Conservation (phyloP, 495 filamentous ascomycete species). For the Penicillium pancosmium region DNA sequence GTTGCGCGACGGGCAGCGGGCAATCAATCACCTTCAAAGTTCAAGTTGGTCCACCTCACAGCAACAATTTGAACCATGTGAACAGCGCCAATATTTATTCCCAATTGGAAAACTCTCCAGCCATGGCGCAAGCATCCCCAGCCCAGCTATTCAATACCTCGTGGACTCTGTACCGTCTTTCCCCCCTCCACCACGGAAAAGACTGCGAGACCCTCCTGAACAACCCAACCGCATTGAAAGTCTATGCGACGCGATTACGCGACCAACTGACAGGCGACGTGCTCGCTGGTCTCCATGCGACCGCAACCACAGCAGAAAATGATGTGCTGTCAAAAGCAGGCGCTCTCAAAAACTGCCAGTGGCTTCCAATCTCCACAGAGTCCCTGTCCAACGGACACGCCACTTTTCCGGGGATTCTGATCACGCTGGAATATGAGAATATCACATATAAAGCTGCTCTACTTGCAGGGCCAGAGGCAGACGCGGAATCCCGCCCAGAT, state of each 20-base stretch:
- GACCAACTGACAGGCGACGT: conserved; percentile 56
- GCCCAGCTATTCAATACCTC: conserved; percentile 55
- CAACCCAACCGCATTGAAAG: conserved; percentile 41
- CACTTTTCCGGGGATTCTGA: conserved; percentile 40
- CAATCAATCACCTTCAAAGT: too few species aligned
- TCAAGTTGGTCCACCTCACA: not conserved
- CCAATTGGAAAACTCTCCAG: not conserved
- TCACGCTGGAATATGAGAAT: conserved; percentile 55
- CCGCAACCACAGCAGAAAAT: conserved; percentile 35
- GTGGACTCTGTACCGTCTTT: conserved; percentile 59
- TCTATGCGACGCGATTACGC: conserved; percentile 52
- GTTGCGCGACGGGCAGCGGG: conserved; percentile 8
- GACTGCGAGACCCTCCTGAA: conserved; percentile 43
- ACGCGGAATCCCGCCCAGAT: not conserved
- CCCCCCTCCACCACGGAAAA: conserved; percentile 53
- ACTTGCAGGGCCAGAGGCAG: conserved; percentile 24
- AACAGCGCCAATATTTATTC: not conserved
- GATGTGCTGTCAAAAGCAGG: conserved; percentile 48
- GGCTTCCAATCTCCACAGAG: conserved; percentile 42
- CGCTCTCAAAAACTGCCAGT: conserved; percentile 47
- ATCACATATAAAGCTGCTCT: conserved; percentile 51
- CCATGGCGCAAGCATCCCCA: conserved; percentile 32
- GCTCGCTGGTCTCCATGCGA: conserved; percentile 46
- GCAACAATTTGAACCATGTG: conserved; percentile 12
- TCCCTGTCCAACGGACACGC: conserved; percentile 9